Evolutionary conservation across 192 early-diverging fungal genomes (phyloP), one percentile per base, ranked within the genome.

Genomic region (Coemansia sp.): DNA sequence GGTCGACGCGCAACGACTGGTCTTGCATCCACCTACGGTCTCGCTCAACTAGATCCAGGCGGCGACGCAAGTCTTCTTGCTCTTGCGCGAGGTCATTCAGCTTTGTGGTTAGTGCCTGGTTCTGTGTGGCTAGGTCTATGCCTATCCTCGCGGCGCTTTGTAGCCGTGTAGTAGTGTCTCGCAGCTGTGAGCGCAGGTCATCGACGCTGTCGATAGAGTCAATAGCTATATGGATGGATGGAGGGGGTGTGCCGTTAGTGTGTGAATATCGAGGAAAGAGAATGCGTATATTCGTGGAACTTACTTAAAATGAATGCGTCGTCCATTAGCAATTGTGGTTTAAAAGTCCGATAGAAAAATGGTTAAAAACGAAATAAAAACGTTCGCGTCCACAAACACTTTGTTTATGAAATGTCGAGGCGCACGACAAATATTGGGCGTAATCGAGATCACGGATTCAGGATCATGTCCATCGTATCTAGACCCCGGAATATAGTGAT

Each of bases 21-120:
- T 83, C 72, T 42, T 83, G 81, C 67, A 77, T 72, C 73, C 81
- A 75, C 56, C 75, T 61, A 6, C 73, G 68, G 64, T 83, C 81
- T 16, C 73, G 69, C 67, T 83, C 81, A 7, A 78, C 42, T 14
- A 78, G 35, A 16, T 37, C 39, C 40, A 83, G 56, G 0, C 76
- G 73, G 54, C 72, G 72, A 1, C 42, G 64, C 51, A 83, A 60
- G 31, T 75, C 76, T 21, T 70, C 66, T 11, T 83, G 70, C 6
- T 42, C 53, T 7, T 46, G 53, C 36, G 67, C 66, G 14, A 77
- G 17, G 2, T 42, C 24, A 11, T 57, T 46, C n/a, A 83, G 68
- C 6, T 68, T 72, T 37, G 54, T 29, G 17, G 62, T 66, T 0
- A 83, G 67, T 8, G 46, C 46, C 16, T 64, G 63, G 81, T 83